Evolutionary conservation across 192 early-diverging fungal genomes (phyloP).

Genomic region (Obelidium mucronatum): DNA sequence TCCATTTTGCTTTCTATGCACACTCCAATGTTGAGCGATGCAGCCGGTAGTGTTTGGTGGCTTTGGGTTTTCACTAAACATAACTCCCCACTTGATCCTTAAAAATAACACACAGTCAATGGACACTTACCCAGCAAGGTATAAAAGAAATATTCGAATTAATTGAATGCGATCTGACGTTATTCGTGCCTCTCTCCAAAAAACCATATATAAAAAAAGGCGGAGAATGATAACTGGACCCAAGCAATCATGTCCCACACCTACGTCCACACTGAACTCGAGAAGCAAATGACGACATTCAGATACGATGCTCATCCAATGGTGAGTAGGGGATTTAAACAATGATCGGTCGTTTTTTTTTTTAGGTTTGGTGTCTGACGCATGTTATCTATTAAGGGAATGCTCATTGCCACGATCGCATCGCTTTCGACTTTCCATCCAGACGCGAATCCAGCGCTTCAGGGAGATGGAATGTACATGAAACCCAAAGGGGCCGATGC

Average conservation of each 20-base stretch:
- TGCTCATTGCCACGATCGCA: slow-evolving; percentile 68
- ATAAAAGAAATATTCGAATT: background rate
- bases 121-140: slow-evolving; percentile 49
- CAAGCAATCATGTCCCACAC: slow-evolving; percentile 62
- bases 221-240: slow-evolving; percentile 53
- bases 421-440: slow-evolving; percentile 73
- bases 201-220: background rate
- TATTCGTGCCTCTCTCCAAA: background rate
- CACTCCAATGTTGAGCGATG: background rate
- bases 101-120: slow-evolving; percentile 55
- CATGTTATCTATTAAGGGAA: slow-evolving; percentile 48
- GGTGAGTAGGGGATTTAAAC: too few relatives aligned
- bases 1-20: too few relatives aligned
- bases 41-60: background rate
- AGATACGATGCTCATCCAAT: slow-evolving; percentile 75
- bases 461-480: slow-evolving; percentile 58
- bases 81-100: background rate
- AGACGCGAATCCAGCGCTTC: slow-evolving; percentile 71
- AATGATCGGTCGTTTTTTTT: too few relatives aligned
- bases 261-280: slow-evolving; percentile 64
- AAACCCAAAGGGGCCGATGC: slow-evolving; percentile 47
- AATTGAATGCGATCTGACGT: too few relatives aligned
- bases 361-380: background rate
- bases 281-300: slow-evolving; percentile 64
- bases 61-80: background rate